These are phyloP conservation scores for Trichoderma citrinoviride DNA, from an alignment of 2,329 filamentous ascomycete species.

Conservation along the genomic window DNA sequence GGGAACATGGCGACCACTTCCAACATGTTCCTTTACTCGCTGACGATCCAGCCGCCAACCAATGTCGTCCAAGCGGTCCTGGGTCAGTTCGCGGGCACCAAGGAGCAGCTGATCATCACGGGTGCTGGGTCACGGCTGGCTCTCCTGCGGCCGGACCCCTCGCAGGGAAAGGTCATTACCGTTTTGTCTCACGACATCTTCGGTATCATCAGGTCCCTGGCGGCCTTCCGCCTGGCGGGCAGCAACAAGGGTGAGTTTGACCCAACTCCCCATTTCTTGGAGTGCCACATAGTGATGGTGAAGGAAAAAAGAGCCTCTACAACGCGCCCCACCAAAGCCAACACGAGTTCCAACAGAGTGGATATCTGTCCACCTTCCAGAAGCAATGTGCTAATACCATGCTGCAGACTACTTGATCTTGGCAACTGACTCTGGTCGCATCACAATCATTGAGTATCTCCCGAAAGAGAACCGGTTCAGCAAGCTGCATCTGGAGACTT, in stretches of 20 bases:
- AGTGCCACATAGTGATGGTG: constrained; percentile 22
- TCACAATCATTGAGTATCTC: constrained; percentile 90
- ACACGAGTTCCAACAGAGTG: constrained; percentile 20
- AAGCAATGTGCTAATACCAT: constrained; percentile 30
- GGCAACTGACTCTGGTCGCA: constrained; percentile 90
- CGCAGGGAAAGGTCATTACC: constrained; percentile 80
- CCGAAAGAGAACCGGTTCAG: constrained; percentile 83
- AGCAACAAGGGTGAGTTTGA: constrained; percentile 90
- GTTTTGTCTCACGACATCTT: constrained; percentile 92
- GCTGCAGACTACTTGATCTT: constrained; percentile 88
- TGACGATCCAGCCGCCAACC: constrained; percentile 91
- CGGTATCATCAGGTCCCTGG: constrained; percentile 86
- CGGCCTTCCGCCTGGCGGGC: constrained; percentile 86
- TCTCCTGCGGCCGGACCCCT: constrained; percentile 80
- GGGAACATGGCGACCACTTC: constrained; percentile 90
- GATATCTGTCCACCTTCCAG: constrained; percentile 31
- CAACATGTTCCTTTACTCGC: constrained; percentile 97
- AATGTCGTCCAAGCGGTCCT: constrained; percentile 87
- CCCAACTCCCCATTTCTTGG: constrained; percentile 10
- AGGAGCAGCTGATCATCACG: constrained; percentile 96
- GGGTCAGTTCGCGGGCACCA: constrained; percentile 92
- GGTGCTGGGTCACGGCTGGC: constrained; percentile 87
- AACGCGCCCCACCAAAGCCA: constrained; percentile 26
- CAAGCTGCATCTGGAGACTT: constrained; percentile 92
- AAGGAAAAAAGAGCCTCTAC: constrained; percentile 24